Evolutionary conservation across 768 basidiomycete species (phyloP), one percentile per base, ranked within the genome.

Genomic region (Pleurotus pulmonarius): DNA sequence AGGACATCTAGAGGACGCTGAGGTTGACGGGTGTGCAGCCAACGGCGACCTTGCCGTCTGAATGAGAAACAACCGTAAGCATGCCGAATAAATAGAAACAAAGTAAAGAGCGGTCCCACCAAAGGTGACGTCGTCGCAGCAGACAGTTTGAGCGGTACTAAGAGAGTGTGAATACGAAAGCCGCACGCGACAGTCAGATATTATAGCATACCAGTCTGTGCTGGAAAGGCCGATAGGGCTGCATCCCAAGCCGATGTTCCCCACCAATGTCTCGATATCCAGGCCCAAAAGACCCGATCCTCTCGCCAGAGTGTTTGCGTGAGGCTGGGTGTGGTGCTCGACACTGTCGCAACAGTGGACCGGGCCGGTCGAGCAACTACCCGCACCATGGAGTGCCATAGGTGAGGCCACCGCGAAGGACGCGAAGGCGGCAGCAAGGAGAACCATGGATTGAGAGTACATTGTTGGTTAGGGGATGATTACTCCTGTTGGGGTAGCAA

Each of bases 1-100:
- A 34, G 29, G 29, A 34, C 51, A 34, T 53, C 41, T 53, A 53
- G 26, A 53, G 34, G 51, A 41, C 51, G 41, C 24, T 25, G 3
- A 53, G 34, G 20, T 24, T 53, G 51, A 53, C 41, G 51, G 51
- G 51, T 16, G 51, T 53, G 51, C 51, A 53, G 51, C 51, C 51
- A 25, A 53, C 24, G 11, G 51, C 13, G n/a, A 53, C 18, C 20
- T 22, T 15, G 22, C 51, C 51, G 24, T 53, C 51, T 53, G 16
- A 8, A 34, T 8, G 29, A 34, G 29, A 34, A 11, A 11, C 9
- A 34, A 11, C 9, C 29, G 29, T 34, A 34, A 34, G 29, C 29
- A 34, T 11, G 3, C 29, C 11, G 29, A 34, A 11, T 8, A 22
- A 25, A 8, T 9, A 24, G 39, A 22, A 41, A 40, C 5, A 18